These are phyloP conservation scores for Pythium angustatum DNA, from an alignment of 352 stramenopile species.

Conservation along the genomic window DNA sequence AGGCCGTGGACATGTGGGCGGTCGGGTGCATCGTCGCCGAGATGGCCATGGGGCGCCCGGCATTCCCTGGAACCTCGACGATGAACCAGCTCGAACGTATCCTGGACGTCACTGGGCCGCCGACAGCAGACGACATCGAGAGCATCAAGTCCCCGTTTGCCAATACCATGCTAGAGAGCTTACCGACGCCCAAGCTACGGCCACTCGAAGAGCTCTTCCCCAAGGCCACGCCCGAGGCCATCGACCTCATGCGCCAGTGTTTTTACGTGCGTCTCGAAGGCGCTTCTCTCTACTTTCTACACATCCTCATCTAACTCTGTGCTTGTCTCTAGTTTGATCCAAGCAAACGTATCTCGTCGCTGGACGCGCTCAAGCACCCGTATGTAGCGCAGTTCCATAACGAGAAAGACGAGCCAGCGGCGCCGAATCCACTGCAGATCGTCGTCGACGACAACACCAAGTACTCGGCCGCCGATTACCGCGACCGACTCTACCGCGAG, in stretches of 20 bases:
- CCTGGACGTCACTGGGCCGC: slow-evolving; percentile 91
- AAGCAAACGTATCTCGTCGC: slow-evolving; percentile 84
- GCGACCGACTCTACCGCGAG: slow-evolving; percentile 91
- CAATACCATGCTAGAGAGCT: slow-evolving; percentile 92
- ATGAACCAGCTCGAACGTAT: slow-evolving; percentile 98
- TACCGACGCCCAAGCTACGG: slow-evolving; percentile 75
- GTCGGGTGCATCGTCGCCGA: slow-evolving; percentile 94
- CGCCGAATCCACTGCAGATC: slow-evolving; percentile 73
- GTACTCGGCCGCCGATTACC: slow-evolving; percentile 92
- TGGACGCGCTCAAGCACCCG: slow-evolving; percentile 89
- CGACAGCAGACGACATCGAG: slow-evolving; percentile 88
- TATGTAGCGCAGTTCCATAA: slow-evolving; percentile 96
- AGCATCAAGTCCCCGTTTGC: slow-evolving; percentile 93
- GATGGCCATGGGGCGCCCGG: slow-evolving; percentile 90
- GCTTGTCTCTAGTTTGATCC: slow-evolving; percentile 85
- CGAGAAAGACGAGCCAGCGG: slow-evolving; percentile 90
- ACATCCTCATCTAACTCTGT: no score
- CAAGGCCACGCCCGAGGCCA: slow-evolving; percentile 80
- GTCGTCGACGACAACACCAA: slow-evolving; percentile 95
- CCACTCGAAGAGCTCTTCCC: slow-evolving; percentile 88
- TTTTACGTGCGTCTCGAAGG: slow-evolving; percentile 71
- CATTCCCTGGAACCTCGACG: slow-evolving; percentile 94
- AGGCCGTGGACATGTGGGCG: slow-evolving; percentile 93
- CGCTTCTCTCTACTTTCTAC: no score
- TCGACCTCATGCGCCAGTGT: slow-evolving; percentile 90